Evolutionary conservation across 2,329 filamentous ascomycete species (phyloP).

Genomic region (Fusarium begoniae): DNA sequence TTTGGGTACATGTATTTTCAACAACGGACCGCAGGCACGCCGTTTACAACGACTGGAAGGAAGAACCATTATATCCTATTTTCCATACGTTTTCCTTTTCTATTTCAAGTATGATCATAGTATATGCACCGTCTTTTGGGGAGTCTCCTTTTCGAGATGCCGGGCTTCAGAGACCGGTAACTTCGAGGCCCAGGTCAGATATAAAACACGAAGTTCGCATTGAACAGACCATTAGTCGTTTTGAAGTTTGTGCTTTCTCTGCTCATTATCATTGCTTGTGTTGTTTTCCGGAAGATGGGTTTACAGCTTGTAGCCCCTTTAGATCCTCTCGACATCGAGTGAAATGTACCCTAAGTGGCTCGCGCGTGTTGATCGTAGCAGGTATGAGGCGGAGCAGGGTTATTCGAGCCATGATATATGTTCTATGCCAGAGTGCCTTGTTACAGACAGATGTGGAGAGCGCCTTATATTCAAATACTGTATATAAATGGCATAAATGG

Average conservation of each 20-base stretch:
- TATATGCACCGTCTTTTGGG: conserved; percentile 1
- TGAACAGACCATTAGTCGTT: background rate
- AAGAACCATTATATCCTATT: conserved; percentile 2
- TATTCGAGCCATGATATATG: background rate
- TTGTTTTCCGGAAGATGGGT: background rate
- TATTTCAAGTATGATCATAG: background rate
- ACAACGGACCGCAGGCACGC: conserved; percentile 29
- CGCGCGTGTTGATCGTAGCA: background rate
- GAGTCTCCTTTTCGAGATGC: background rate
- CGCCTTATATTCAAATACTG: background rate
- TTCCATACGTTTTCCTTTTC: background rate
- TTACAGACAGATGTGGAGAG: background rate
- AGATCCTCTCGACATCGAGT: background rate
- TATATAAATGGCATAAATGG: background rate
- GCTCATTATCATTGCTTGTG: background rate
- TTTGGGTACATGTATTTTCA: conserved; percentile 6
- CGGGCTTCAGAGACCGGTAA: conserved; percentile 26
- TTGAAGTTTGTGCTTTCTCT: background rate
- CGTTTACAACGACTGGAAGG: conserved; percentile 9
- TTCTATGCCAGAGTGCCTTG: background rate
- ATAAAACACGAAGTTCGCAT: background rate
- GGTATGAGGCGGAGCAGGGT: background rate
- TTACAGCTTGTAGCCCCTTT: background rate
- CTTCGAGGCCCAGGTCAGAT: conserved; percentile 4
- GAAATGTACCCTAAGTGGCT: too few species aligned